Conservation (phyloP, 2,329 filamentous ascomycete species). For the Tolypocladium paradoxum region DNA sequence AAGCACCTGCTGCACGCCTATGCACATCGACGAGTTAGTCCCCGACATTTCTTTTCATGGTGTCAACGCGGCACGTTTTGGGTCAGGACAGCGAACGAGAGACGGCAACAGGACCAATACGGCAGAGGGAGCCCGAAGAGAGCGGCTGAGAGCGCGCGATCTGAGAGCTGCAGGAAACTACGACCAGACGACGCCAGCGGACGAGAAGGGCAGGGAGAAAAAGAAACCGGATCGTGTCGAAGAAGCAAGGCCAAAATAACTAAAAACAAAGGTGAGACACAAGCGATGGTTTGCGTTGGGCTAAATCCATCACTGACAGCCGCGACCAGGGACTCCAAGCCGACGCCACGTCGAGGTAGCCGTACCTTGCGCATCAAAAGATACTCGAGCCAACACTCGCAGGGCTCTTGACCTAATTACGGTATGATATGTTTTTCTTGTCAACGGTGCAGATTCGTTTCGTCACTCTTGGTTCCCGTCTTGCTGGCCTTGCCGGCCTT, state of each 20-base stretch:
- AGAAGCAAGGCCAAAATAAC: background rate
- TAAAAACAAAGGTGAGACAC: slow-evolving; percentile 4
- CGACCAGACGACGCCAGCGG: background rate
- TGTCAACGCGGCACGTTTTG: background rate
- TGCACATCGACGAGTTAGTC: background rate
- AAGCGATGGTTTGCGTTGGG: slow-evolving; percentile 4
- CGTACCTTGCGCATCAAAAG: background rate
- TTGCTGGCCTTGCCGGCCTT: background rate
- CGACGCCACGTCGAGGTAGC: background rate
- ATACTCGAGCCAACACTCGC: background rate
- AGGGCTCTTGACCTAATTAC: background rate
- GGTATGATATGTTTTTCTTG: background rate
- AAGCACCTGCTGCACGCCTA: background rate
- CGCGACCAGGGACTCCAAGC: background rate
- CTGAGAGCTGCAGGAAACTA: background rate
- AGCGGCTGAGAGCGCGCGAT: background rate
- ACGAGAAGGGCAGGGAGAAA: background rate
- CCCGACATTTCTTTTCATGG: background rate
- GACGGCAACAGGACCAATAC: background rate
- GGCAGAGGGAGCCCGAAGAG: background rate
- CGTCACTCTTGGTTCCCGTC: background rate
- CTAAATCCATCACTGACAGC: slow-evolving; percentile 3
- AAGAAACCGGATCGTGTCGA: background rate
- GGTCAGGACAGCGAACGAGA: background rate
- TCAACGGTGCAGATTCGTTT: background rate